phyloP scores from a whole-genome alignment of 2,329 filamentous ascomycete species.

The Epicoccum nigrum region DNA sequence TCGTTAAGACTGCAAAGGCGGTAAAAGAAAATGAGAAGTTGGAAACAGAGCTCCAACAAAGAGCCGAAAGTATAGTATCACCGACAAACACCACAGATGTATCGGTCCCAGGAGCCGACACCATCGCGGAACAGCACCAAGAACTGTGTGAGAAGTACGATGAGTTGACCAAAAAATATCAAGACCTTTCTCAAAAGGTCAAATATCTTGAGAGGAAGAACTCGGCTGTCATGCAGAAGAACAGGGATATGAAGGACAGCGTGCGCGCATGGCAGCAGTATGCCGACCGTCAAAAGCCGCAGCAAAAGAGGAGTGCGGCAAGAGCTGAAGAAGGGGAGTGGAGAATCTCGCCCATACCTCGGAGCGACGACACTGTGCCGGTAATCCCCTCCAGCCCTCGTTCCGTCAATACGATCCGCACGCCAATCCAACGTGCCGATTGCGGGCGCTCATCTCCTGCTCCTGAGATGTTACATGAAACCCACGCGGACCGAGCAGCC shows the following conservation, averaged over 20 bases:
- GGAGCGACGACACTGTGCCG: constrained; percentile 19
- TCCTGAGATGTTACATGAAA: constrained; percentile 14
- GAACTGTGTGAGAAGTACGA: constrained; percentile 39
- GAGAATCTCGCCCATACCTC: constrained; percentile 8
- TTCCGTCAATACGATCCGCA: constrained; percentile 20
- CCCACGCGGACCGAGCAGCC: background rate
- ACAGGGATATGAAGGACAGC: constrained; percentile 49
- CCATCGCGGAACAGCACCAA: constrained; percentile 34
- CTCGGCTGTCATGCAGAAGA: constrained; percentile 41
- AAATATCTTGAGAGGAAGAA: constrained; percentile 46
- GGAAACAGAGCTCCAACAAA: constrained; percentile 22
- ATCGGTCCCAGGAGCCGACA: constrained; percentile 1
- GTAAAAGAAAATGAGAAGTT: constrained; percentile 33
- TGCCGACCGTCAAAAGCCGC: constrained; percentile 38
- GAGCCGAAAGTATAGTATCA: constrained; percentile 5
- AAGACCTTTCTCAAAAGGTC: constrained; percentile 33
- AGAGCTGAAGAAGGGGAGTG: constrained; percentile 18
- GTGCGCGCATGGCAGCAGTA: constrained; percentile 49
- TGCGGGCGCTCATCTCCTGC: constrained; percentile 27
- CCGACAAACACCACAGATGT: constrained; percentile 4
- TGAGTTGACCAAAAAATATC: constrained; percentile 41
- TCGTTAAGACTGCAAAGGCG: constrained; percentile 35
- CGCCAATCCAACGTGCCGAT: constrained; percentile 21
- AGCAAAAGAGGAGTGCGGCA: constrained; percentile 27
- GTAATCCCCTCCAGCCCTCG: constrained; percentile 32